Percentiles rank a stretch among this genome's conserved stretches.
These are phyloP conservation scores for Centella asiatica DNA, from an alignment of 129 eudicot genomes.

Conservation along the genomic window DNA sequence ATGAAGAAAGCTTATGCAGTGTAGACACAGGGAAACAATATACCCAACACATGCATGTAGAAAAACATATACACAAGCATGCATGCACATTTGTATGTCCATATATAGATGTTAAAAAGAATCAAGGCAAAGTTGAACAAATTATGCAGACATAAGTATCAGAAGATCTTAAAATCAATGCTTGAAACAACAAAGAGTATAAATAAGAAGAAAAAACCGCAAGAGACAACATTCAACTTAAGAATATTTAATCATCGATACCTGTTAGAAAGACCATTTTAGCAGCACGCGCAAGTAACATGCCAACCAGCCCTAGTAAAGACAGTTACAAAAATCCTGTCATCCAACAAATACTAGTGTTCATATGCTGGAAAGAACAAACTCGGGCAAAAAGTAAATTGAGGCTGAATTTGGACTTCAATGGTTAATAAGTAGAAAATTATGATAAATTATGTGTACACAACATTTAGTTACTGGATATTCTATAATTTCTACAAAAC, in stretches of 20 bases:
- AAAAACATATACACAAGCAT: neutral
- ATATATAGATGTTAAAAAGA: too few relatives aligned
- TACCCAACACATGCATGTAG: too few relatives aligned
- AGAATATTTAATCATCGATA: neutral
- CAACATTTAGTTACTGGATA: too few relatives aligned
- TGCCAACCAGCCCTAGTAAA: slow-evolving; percentile 82
- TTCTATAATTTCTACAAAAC: too few relatives aligned
- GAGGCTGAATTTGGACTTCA: neutral
- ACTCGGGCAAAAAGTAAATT: neutral
- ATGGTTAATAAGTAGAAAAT: too few relatives aligned
- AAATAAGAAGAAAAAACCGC: neutral
- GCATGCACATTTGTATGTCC: neutral
- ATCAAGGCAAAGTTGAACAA: neutral
- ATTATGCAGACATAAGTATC: neutral
- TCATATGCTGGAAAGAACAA: neutral
- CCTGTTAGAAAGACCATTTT: slow-evolving; percentile 31
- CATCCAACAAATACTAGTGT: slow-evolving; percentile 3
- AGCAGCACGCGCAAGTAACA: slow-evolving; percentile 82
- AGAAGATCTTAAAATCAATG: neutral
- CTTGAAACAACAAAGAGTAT: neutral
- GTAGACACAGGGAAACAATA: too few relatives aligned
- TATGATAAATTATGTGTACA: too few relatives aligned
- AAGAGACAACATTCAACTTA: neutral
- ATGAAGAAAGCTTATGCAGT: neutral
- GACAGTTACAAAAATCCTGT: slow-evolving; percentile 14